Conservation (phyloP, 768 basidiomycete genomes). For the Sistotremastrum suecicum region DNA sequence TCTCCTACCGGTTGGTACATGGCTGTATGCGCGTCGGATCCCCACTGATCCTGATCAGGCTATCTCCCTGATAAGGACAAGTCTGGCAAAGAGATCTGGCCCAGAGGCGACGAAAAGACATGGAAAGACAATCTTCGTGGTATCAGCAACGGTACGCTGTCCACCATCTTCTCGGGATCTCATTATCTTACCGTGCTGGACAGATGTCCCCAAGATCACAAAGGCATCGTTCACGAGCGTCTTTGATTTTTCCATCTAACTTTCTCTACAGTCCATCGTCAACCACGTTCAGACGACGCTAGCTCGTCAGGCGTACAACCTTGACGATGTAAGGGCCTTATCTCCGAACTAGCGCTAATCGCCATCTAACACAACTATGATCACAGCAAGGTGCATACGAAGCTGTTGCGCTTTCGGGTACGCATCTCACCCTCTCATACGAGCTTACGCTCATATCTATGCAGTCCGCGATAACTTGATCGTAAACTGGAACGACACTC, state of each 20-base stretch:
- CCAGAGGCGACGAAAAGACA: conserved; percentile 57
- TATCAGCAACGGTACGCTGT: conserved; percentile 36
- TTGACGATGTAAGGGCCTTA: conserved; percentile 30
- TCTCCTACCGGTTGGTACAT: conserved; percentile 33
- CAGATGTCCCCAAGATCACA: background rate
- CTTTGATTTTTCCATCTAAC: background rate
- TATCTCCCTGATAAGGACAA: conserved; percentile 69
- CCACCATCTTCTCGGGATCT: background rate
- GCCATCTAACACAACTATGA: conserved; percentile 19
- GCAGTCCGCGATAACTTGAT: conserved; percentile 72
- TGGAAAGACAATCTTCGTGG: conserved; percentile 55
- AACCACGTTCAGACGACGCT: conserved; percentile 81
- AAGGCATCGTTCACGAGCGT: conserved; percentile 2
- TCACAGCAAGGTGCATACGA: conserved; percentile 75
- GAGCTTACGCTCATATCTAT: too few relatives aligned
- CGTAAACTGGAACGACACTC: conserved; percentile 82
- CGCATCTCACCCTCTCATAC: too few relatives aligned
- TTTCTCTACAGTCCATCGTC: conserved; percentile 43
- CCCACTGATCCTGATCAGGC: conserved; percentile 26
- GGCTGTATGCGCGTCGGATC: background rate
- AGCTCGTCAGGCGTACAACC: conserved; percentile 81
- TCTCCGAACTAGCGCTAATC: background rate
- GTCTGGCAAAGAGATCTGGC: conserved; percentile 74
- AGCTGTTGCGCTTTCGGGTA: conserved; percentile 61
- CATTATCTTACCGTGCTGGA: background rate